Evolutionary conservation across 1,284 basidiomycete genomes (phyloP), one percentile per base, ranked within the genome.

Genomic region (Sporisorium sorghi): DNA sequence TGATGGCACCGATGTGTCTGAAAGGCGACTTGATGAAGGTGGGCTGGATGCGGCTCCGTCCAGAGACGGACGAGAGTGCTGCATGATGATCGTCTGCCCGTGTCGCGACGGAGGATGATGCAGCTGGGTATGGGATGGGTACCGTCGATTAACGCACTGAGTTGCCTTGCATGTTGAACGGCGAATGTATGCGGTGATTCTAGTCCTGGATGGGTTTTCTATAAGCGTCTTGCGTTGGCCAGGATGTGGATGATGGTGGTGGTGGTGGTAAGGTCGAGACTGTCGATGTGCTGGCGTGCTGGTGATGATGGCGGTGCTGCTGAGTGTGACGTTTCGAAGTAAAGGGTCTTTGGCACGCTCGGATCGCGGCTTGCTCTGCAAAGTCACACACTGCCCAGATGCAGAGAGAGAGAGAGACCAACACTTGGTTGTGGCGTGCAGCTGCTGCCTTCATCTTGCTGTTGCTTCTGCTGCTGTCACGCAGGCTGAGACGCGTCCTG

Each of bases 51-150:
- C 19, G 7, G 14, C 1, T 39, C 53, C 57, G 48, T 64, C 57
- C 0, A 42, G 58, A 8, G 58, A 61, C 33, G 55, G 55, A 47
- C 58, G 65, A 24, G 58, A 39, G 8, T 43, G 10, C 17, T 50
- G 52, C 64, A 66, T 66, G 56, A 5, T 50, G 32, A 6, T 23
- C 10, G 24, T 5, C 6, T 23, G 40, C n/a, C 52, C 39, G 23
- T 50, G 0, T 35, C 15, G 11, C 7, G 47, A 39, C 19, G 48
- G 46, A 39, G 24, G 44, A n/a, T 28, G 21, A 23, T 33, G 9
- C 23, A 17, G 19, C 4, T 33, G 19, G 12, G 35, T 15, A 15
- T 15, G 15, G 12, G 33, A 11, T 0, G 12, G 33, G n/a, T 0
- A 39, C 8, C 15, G 2, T 23, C 14, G 23, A 28, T 21, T 30